Base-by-base conservation (phyloP, 1,284 basidiomycete species). In the Trichosporon ovoides region DNA sequence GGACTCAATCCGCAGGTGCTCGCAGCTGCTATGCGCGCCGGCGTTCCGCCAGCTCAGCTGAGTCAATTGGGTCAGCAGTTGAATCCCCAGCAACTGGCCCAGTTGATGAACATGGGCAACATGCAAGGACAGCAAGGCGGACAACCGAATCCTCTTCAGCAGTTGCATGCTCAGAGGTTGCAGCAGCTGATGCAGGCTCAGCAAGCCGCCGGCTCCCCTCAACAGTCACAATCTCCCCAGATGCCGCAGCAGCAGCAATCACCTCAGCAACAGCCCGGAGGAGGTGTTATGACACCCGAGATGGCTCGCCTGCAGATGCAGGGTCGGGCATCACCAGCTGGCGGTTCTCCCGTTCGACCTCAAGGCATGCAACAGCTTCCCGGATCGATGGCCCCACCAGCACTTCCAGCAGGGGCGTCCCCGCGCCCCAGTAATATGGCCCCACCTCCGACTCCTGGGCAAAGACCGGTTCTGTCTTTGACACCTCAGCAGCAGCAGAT, bases 401-500 rank as follows among this genome's bases (percentile, higher is more conserved):
- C 63, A 3, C 40, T 64, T 4, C 63, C 62, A 7, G 18, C 55
- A 19, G 60, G 63, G 2, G 53, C 59, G 5, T 67, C 57, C 16
- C 66, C 62, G 38, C 56, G 59, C 28, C 60, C 56, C 3, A 54
- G 49, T 14, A 61, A 55, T 53, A 55, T 58, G 59, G 49, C 50
- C 3, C 51, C 60, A 2, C 62, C 60, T 3, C 56, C 57, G 14
- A 48, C 43, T 16, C 43, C 43, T 9, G 43, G 43, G 36, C 36
- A 46, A 49, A n/a, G 20, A 14, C 18, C 59, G 28, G 43, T 38
- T 9, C 57, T 65, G 31, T 59, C 59, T 4, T 53, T 65, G 13
- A 64, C 61, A 6, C 70, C 65, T 5, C 68, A 72, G 38, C 74
- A 73, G 52, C 70, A 70, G 40, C 69, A 71, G 38, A 58, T 68